phyloP scores from a whole-genome alignment of 1,284 basidiomycete species.

The Ustilago loliicola region DNA sequence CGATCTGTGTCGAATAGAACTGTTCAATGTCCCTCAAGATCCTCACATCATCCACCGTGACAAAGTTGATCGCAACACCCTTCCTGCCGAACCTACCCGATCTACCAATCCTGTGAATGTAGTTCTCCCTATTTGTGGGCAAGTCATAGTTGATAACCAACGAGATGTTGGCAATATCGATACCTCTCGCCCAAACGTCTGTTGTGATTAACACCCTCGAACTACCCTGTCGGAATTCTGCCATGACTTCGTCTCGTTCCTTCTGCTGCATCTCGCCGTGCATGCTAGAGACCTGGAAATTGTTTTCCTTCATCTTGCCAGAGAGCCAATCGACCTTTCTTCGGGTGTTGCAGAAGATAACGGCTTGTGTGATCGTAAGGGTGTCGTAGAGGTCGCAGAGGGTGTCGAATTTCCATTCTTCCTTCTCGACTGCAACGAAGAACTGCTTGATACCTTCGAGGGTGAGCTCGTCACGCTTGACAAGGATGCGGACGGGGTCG shows the following conservation, averaged over 20 bases:
- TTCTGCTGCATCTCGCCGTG: constrained; percentile 99
- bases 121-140: constrained; percentile 82
- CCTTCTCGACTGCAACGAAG: constrained; percentile 99
- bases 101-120: constrained; percentile 96
- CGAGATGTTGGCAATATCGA: constrained; percentile 98
- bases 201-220: constrained; percentile 68
- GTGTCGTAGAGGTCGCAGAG: constrained; percentile 97
- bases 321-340: constrained; percentile 99
- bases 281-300: constrained; percentile 70
- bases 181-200: constrained; percentile 98
- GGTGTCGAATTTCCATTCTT: constrained; percentile 99
- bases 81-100: constrained; percentile 95
- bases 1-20: constrained; percentile 67
- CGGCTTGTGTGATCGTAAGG: constrained; percentile 98
- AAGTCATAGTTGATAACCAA: constrained; percentile 98
- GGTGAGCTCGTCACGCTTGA: constrained; percentile 99
- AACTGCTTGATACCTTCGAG: constrained; percentile 99
- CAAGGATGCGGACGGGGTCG: constrained; percentile 96
- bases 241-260: constrained; percentile 98
- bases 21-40: constrained; percentile 67
- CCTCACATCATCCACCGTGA: constrained; percentile 79
- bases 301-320: constrained; percentile 90
- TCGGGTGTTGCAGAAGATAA: constrained; percentile 99
- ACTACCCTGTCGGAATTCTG: constrained; percentile 94
- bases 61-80: constrained; percentile 75